Conservation (phyloP, 169 alveolate genomes). For the Pseudocohnilembus persalinus region DNA sequence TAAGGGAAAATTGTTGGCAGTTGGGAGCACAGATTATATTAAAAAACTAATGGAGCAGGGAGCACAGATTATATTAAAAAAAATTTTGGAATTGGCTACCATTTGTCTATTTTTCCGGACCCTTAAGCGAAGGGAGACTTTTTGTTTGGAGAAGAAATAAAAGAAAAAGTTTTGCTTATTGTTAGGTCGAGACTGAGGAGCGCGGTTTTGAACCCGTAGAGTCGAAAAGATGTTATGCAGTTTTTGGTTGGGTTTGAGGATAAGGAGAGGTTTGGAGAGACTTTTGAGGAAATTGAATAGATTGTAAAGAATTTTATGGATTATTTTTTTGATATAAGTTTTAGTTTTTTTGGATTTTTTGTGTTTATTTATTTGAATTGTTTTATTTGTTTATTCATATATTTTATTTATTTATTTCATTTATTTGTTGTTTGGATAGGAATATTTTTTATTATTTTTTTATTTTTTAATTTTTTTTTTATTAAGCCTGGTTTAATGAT, state of each 20-base stretch:
- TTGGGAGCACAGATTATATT: conserved; percentile 37
- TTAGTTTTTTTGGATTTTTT: too few species aligned
- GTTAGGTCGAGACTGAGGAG: neutral
- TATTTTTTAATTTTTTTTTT: too few species aligned
- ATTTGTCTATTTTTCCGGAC: conserved; percentile 10
- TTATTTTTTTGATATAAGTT: too few species aligned
- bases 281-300: conserved; percentile 23
- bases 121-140: neutral
- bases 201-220: conserved; percentile 18
- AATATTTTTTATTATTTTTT: too few species aligned
- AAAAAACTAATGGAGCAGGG: too few species aligned
- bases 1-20: conserved; percentile 66
- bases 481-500: conserved; percentile 3
- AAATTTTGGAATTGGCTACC: conserved; percentile 48
- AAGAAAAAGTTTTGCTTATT: conserved; percentile 11
- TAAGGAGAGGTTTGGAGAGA: neutral
- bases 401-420: too few species aligned
- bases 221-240: conserved; percentile 16
- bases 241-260: conserved; percentile 21
- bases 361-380: too few species aligned
- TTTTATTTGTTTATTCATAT: too few species aligned
- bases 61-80: conserved; percentile 51
- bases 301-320: neutral
- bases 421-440: too few species aligned
- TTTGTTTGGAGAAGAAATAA: neutral